These are phyloP conservation scores for Salix dunnii DNA, from an alignment of 345 rosid genomes.

Conservation along the genomic window DNA sequence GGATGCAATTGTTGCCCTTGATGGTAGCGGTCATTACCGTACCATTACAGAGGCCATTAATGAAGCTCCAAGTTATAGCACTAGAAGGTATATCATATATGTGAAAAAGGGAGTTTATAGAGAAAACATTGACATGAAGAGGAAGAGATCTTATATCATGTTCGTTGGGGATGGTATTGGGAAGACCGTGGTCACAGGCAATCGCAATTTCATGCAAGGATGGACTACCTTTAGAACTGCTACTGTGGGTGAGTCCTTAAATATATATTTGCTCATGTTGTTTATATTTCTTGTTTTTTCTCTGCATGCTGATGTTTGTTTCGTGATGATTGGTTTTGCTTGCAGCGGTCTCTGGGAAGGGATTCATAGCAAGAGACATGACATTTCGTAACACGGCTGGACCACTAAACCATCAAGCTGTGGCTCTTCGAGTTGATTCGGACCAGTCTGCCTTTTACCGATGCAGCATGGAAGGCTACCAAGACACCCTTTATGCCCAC, in stretches of 20 bases:
- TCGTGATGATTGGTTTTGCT: not conserved
- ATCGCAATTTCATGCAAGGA: conserved; percentile 33
- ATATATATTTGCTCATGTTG: too few relatives aligned
- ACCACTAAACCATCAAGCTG: conserved; percentile 21
- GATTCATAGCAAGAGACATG: conserved; percentile 32
- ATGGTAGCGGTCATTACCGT: conserved; percentile 25
- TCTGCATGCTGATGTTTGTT: not conserved
- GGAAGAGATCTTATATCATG: conserved; percentile 29
- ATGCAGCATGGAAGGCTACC: conserved; percentile 34
- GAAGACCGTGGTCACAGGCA: conserved; percentile 20
- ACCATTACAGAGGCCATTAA: conserved; percentile 27
- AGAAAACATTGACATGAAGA: conserved; percentile 35
- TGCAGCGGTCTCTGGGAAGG: conserved; percentile 26
- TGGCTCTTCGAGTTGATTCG: conserved; percentile 29
- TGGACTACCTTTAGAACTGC: conserved; percentile 36
- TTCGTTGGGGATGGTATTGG: conserved; percentile 33
- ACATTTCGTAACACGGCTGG: conserved; percentile 28
- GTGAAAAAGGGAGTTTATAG: conserved; percentile 27
- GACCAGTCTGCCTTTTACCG: conserved; percentile 29
- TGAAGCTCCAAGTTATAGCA: conserved; percentile 23
- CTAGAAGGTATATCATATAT: conserved; percentile 22
- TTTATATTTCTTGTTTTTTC: not conserved
- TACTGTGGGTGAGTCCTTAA: conserved; percentile 24
- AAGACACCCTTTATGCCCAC: conserved; percentile 28
- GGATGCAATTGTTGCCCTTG: conserved; percentile 27